A percentile compares a stretch with the other conserved stretches of the same genome.
Evolutionary conservation across 331 rosid species (phyloP).

Genomic region (Acacia pycnantha): DNA sequence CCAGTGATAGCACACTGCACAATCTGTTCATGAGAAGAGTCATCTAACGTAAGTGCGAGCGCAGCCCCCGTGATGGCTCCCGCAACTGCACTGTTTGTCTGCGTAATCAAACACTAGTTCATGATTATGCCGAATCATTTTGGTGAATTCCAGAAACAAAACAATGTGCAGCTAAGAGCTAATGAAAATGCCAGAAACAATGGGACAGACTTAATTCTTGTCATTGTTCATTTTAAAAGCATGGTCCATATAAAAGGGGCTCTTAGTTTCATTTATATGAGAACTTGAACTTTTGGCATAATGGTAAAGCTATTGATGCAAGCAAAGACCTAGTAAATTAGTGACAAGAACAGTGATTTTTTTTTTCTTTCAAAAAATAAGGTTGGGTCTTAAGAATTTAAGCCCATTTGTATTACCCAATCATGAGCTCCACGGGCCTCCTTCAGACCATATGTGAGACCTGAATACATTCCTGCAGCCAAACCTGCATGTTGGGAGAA

Average conservation of each 20-base stretch:
- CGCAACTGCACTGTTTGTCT: slow-evolving; percentile 88
- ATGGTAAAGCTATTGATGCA: background rate
- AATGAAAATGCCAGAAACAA: background rate
- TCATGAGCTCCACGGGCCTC: slow-evolving; percentile 92
- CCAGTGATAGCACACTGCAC: slow-evolving; percentile 88
- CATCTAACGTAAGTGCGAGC: slow-evolving; percentile 60
- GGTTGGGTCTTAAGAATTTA: background rate
- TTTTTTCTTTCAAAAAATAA: background rate
- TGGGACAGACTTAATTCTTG: background rate
- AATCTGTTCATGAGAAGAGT: slow-evolving; percentile 72
- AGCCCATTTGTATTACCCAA: slow-evolving; percentile 53
- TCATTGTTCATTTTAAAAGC: background rate
- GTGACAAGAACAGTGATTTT: background rate
- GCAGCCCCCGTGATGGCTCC: slow-evolving; percentile 84
- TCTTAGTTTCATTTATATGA: background rate
- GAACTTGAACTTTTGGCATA: background rate
- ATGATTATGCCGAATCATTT: background rate
- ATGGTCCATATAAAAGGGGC: background rate
- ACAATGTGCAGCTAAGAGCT: background rate
- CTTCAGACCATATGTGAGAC: slow-evolving; percentile 78
- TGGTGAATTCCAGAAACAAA: background rate
- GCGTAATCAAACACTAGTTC: slow-evolving; percentile 32
- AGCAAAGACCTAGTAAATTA: background rate
- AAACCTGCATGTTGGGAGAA: slow-evolving; percentile 49
- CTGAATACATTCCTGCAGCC: slow-evolving; percentile 87